phyloP scores from a whole-genome alignment of 2,329 filamentous ascomycete genomes.

The Fusarium acutatum region DNA sequence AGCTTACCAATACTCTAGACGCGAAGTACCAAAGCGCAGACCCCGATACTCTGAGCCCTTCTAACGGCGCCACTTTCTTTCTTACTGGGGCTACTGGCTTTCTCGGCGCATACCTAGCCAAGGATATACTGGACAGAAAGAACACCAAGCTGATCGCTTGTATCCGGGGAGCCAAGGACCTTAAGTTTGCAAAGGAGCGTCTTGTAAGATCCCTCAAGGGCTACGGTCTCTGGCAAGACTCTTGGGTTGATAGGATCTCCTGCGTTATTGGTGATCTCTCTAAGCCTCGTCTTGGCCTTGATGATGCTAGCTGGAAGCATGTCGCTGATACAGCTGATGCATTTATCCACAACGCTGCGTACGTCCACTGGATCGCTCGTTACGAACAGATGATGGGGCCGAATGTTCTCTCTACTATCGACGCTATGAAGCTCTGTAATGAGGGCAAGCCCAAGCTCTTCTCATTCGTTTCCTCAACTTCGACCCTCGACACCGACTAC shows the following conservation, averaged over 20 bases:
- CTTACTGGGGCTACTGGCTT: slow-evolving; percentile 85
- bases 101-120: slow-evolving; percentile 81
- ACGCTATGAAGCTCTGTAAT: background rate
- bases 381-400: background rate
- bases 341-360: background rate
- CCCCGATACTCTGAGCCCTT: slow-evolving; percentile 46
- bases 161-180: slow-evolving; percentile 72
- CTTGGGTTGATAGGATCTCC: slow-evolving; percentile 62
- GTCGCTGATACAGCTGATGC: background rate
- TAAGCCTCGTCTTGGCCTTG: background rate
- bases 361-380: background rate
- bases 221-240: slow-evolving; percentile 80
- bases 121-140: slow-evolving; percentile 68
- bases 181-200: slow-evolving; percentile 56
- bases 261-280: slow-evolving; percentile 76
- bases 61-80: slow-evolving; percentile 54
- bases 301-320: background rate
- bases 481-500: background rate
- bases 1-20: slow-evolving; percentile 61
- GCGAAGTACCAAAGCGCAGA: slow-evolving; percentile 44
- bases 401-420: background rate
- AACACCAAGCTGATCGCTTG: slow-evolving; percentile 69
- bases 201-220: slow-evolving; percentile 73
- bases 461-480: background rate
- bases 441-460: slow-evolving; percentile 1